Conservation (phyloP, 2,329 filamentous ascomycete genomes). For the Diatrype stigma region DNA sequence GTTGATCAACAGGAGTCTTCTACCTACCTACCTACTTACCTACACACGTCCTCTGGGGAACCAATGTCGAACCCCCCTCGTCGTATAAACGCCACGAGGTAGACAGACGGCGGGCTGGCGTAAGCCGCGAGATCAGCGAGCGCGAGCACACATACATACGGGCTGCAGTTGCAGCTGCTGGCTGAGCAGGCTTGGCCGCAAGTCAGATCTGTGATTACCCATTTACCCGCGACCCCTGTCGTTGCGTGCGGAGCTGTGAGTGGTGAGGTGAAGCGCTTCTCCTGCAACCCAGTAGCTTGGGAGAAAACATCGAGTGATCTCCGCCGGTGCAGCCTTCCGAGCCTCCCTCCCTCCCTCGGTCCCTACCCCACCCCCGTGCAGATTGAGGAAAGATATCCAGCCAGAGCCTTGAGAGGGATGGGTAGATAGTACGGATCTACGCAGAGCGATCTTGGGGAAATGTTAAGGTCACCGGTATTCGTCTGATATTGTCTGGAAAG, state of each 20-base stretch:
- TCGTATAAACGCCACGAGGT: background rate
- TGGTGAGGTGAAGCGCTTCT: background rate
- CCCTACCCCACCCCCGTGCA: background rate
- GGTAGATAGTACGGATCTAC: background rate
- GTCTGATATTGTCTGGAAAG: background rate
- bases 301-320: background rate
- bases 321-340: background rate
- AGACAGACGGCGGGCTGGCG: background rate
- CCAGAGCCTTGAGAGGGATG: too few relatives aligned
- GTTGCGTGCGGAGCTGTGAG: background rate
- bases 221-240: background rate
- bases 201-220: conserved; percentile 1
- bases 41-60: background rate
- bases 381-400: too few relatives aligned
- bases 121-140: background rate
- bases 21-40: background rate
- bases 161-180: too few relatives aligned
- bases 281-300: conserved; percentile 1
- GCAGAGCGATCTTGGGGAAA: background rate
- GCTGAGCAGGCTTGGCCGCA: background rate
- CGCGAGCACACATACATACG: too few relatives aligned
- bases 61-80: background rate
- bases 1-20: background rate
- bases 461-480: background rate
- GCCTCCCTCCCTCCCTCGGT: background rate